phyloP scores from a whole-genome alignment of 2,329 filamentous ascomycete species.

The Ceratocystis harringtonii region DNA sequence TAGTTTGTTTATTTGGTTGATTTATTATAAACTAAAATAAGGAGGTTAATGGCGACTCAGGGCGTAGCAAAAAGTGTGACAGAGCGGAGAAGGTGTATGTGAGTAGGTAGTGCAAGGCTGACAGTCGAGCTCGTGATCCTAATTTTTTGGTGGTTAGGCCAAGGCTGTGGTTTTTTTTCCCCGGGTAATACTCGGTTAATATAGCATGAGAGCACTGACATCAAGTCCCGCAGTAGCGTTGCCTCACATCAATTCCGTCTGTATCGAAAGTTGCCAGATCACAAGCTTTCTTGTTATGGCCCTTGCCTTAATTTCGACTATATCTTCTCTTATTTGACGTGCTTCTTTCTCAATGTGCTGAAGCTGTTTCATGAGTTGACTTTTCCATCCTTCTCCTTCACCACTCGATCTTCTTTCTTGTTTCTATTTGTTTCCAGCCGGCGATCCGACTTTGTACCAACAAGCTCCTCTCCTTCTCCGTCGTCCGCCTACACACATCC shows the following conservation, averaged over 20 bases:
- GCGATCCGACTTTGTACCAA: too few relatives aligned
- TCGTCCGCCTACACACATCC: background rate
- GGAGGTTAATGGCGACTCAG: too few relatives aligned
- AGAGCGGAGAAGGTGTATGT: background rate
- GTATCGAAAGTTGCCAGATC: conserved; percentile 12
- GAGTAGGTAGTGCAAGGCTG: background rate
- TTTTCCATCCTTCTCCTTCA: background rate
- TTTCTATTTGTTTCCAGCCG: background rate
- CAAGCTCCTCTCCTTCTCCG: background rate
- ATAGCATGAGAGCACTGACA: background rate
- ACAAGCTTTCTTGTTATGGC: conserved; percentile 5
- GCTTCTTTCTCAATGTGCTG: background rate
- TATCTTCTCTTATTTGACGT: background rate
- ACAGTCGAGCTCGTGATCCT: background rate
- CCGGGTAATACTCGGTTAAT: background rate
- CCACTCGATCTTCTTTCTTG: background rate
- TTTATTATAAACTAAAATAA: too few relatives aligned
- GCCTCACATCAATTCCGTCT: background rate
- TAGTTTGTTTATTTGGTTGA: too few relatives aligned
- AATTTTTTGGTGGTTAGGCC: background rate
- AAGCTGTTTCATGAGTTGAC: background rate
- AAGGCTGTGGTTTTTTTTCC: background rate
- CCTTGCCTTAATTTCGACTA: background rate
- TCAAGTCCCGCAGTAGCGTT: background rate
- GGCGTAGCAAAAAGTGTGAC: too few relatives aligned